A percentile compares a stretch with the other conserved stretches of the same genome.
phyloP scores from a whole-genome alignment of 176 grass and related monocot genomes.

The Dendrocalamus sinicus region DNA sequence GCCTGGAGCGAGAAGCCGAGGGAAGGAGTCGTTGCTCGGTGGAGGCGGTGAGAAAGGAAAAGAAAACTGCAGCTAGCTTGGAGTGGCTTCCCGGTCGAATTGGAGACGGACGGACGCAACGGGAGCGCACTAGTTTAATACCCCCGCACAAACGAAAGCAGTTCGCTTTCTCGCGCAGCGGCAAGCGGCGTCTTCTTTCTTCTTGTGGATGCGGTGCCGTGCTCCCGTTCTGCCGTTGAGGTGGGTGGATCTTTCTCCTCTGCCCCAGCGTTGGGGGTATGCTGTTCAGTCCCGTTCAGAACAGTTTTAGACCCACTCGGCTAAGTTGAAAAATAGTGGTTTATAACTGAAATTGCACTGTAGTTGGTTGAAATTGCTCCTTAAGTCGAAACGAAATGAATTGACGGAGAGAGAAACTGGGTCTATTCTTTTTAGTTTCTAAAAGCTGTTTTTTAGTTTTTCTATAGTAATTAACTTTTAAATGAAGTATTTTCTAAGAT shows the following conservation, averaged over 20 bases:
- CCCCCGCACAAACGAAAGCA: not conserved
- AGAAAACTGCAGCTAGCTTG: not conserved
- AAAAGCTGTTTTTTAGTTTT: too few relatives aligned
- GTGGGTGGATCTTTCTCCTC: not conserved
- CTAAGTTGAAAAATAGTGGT: too few relatives aligned
- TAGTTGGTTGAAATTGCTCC: too few relatives aligned
- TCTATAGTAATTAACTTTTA: too few relatives aligned
- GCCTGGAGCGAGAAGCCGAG: not conserved
- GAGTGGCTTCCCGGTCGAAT: slow-evolving; percentile 31
- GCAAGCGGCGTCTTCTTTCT: not conserved
- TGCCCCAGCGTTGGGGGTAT: not conserved
- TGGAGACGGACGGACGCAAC: not conserved
- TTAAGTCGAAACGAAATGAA: too few relatives aligned
- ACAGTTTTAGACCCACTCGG: too few relatives aligned
- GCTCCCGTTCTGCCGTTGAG: not conserved
- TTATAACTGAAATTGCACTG: too few relatives aligned
- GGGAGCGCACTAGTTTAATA: slow-evolving; percentile 20
- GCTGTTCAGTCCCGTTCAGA: not conserved
- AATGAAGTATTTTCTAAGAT: too few relatives aligned
- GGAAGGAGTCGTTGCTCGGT: slow-evolving; percentile 31
- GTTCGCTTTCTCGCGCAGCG: not conserved
- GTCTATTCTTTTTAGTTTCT: too few relatives aligned
- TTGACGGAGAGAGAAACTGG: too few relatives aligned
- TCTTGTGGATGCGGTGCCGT: not conserved
- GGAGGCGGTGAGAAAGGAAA: slow-evolving; percentile 6